These are phyloP conservation scores for Madurella fahalii DNA, from an alignment of 2,329 filamentous ascomycete species.

Conservation along the genomic window DNA sequence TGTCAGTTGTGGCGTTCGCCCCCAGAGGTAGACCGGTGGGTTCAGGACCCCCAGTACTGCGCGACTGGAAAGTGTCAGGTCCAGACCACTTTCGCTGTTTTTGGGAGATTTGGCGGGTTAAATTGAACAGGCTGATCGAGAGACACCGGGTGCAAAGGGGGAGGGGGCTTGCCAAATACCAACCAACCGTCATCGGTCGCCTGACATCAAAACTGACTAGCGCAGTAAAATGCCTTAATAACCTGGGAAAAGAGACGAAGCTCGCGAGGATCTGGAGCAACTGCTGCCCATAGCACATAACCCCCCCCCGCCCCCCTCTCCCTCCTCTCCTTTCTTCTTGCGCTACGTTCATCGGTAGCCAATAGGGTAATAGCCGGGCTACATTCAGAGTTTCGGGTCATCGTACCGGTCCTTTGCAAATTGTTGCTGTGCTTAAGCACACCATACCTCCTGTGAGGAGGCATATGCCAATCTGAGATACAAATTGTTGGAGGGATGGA, in stretches of 20 bases:
- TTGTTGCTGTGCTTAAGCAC: neutral
- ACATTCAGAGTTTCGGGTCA: conserved; percentile 17
- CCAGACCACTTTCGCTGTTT: neutral
- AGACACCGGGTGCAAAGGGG: conserved; percentile 4
- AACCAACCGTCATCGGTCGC: neutral
- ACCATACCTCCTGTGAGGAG: neutral
- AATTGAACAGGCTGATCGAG: conserved; percentile 22
- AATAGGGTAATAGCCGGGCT: conserved; percentile 26
- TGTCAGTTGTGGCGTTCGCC: conserved; percentile 7
- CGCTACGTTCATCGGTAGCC: conserved; percentile 19
- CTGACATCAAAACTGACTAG: neutral
- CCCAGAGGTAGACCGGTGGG: neutral
- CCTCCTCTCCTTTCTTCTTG: conserved; percentile 12
- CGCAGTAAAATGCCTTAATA: neutral
- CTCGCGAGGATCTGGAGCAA: neutral
- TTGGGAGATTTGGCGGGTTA: conserved; percentile 20
- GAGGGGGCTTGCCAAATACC: conserved; percentile 1
- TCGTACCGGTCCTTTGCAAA: conserved; percentile 14
- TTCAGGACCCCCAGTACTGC: neutral
- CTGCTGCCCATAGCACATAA: neutral
- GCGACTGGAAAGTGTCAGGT: neutral
- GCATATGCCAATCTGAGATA: conserved; percentile 10
- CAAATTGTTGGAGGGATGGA: neutral
- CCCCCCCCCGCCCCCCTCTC: conserved; percentile 9
- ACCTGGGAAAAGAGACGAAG: neutral